These are phyloP conservation scores for Oryza australiensis DNA, from an alignment of 176 grass and related monocot genomes.

Conservation along the genomic window DNA sequence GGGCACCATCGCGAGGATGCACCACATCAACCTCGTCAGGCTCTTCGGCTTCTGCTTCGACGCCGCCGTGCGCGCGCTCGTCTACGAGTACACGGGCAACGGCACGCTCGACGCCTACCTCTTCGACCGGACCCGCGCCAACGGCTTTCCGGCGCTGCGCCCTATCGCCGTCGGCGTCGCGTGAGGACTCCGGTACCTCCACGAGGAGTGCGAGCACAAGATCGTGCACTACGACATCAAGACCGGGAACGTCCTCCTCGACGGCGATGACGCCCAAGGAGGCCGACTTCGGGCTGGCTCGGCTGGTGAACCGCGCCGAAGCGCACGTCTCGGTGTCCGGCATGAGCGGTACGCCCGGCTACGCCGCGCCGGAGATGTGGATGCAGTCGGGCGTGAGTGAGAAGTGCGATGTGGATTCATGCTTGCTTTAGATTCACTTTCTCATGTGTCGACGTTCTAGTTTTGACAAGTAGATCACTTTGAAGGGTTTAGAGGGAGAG, in stretches of 20 bases:
- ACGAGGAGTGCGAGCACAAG: constrained; percentile 52
- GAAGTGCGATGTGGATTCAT: no score
- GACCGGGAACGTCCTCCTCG: constrained; percentile 40
- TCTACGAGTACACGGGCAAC: constrained; percentile 48
- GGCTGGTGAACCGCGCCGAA: constrained; percentile 10
- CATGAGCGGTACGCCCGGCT: constrained; percentile 28
- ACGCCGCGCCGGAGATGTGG: constrained; percentile 37
- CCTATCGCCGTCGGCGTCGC: constrained; percentile 35
- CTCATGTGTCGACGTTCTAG: no score
- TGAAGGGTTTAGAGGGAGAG: no score
- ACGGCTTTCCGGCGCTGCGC: not conserved
- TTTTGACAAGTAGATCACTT: no score
- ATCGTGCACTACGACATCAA: constrained; percentile 56
- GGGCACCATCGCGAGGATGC: constrained; percentile 48
- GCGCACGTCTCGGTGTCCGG: not conserved
- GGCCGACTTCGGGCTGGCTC: constrained; percentile 41
- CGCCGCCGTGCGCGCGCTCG: constrained; percentile 42
- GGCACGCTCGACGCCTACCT: constrained; percentile 37
- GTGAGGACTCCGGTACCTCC: constrained; percentile 38
- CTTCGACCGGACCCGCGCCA: not conserved
- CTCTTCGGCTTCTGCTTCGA: constrained; percentile 90
- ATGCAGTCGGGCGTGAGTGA: not conserved
- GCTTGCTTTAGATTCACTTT: no score
- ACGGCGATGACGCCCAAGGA: constrained; percentile 26
- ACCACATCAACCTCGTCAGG: constrained; percentile 74